A percentile compares a stretch with the other conserved stretches of the same genome.
phyloP scores from a whole-genome alignment of 371 early-diverging fungal species.

The Nematocida sp. region DNA sequence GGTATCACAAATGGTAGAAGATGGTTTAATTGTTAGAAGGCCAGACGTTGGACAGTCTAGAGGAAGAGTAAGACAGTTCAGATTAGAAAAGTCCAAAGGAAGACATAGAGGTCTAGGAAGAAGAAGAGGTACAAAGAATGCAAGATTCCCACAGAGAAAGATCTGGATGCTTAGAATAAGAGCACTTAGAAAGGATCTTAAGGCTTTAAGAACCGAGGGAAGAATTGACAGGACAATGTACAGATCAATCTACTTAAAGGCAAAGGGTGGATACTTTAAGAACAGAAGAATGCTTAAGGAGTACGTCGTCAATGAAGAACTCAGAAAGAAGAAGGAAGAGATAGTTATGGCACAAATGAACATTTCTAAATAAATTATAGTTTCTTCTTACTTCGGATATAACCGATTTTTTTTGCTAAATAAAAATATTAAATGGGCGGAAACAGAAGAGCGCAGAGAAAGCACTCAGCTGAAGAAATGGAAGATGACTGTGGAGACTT shows the following conservation, averaged over 20 bases:
- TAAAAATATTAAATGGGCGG: neutral
- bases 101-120: constrained; percentile 97
- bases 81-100: constrained; percentile 91
- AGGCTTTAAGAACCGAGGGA: constrained; percentile 91
- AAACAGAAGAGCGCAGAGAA: neutral
- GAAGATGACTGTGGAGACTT: constrained; percentile 6
- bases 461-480: neutral
- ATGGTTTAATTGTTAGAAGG: constrained; percentile 93
- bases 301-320: constrained; percentile 81
- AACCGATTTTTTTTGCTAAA: constrained; percentile 7
- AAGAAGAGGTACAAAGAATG: constrained; percentile 95
- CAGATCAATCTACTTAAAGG: constrained; percentile 90
- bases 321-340: constrained; percentile 91
- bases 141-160: constrained; percentile 89
- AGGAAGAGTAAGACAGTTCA: constrained; percentile 85
- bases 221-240: constrained; percentile 90
- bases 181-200: constrained; percentile 88
- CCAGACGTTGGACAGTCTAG: constrained; percentile 85
- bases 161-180: constrained; percentile 99
- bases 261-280: constrained; percentile 99
- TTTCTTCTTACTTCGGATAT: constrained; percentile 10
- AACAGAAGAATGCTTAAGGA: constrained; percentile 99
- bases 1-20: constrained; percentile 88
- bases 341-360: constrained; percentile 79
- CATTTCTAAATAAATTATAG: neutral